These are phyloP conservation scores for Candida tallmaniae DNA, from an alignment of 805 yeast genomes.

Conservation along the genomic window DNA sequence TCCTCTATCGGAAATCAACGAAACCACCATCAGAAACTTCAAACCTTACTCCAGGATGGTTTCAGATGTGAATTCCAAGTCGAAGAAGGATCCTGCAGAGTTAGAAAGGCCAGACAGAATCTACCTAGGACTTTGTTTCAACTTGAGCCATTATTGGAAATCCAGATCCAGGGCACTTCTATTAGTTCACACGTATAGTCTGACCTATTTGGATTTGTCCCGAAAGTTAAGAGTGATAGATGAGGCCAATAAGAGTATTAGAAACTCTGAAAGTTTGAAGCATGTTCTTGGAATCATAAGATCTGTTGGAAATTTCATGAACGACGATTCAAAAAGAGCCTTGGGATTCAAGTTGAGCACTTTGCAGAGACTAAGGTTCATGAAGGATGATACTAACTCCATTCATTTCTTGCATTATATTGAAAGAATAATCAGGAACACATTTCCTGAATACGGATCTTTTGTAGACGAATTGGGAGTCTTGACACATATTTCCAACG, in stretches of 20 bases:
- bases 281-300: slow-evolving; percentile 78
- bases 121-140: slow-evolving; percentile 76
- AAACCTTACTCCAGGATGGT: slow-evolving; percentile 80
- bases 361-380: slow-evolving; percentile 82
- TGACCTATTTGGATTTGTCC: slow-evolving; percentile 71
- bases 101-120: slow-evolving; percentile 85
- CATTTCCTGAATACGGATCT: slow-evolving; percentile 71
- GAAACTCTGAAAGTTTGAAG: slow-evolving; percentile 61
- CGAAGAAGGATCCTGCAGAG: slow-evolving; percentile 67
- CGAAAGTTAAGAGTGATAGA: slow-evolving; percentile 67
- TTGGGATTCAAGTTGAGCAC: slow-evolving; percentile 87
- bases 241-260: slow-evolving; percentile 63
- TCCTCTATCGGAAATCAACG: slow-evolving; percentile 71
- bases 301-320: slow-evolving; percentile 95
- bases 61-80: slow-evolving; percentile 36
- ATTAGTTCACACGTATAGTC: slow-evolving; percentile 64
- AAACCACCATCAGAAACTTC: slow-evolving; percentile 62
- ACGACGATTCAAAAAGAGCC: slow-evolving; percentile 87
- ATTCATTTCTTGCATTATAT: slow-evolving; percentile 90
- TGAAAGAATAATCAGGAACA: slow-evolving; percentile 78
- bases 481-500: slow-evolving; percentile 57
- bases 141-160: slow-evolving; percentile 86
- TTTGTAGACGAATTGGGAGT: slow-evolving; percentile 72
- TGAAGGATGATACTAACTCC: slow-evolving; percentile 83
- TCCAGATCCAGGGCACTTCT: slow-evolving; percentile 82